These are phyloP conservation scores for Fraxinus nigra DNA, from an alignment of 305 asterid species.

Conservation along the genomic window DNA sequence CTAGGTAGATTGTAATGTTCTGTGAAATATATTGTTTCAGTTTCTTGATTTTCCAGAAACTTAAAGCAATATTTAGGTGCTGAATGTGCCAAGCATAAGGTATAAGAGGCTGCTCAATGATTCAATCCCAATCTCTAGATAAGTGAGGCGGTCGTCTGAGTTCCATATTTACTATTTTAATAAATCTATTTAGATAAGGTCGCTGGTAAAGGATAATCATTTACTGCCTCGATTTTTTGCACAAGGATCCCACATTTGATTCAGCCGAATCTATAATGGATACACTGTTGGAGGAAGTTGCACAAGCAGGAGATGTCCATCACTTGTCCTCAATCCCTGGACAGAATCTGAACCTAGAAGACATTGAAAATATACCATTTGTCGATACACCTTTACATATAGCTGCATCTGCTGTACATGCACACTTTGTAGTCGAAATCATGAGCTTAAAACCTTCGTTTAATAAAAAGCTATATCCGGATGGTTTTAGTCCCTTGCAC, in stretches of 20 bases:
- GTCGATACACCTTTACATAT: constrained; percentile 24
- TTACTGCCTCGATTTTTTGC: too few species aligned
- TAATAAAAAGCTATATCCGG: constrained; percentile 18
- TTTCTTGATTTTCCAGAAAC: too few species aligned
- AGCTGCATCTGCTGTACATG: constrained; percentile 21
- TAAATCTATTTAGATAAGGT: too few species aligned
- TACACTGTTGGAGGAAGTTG: not conserved
- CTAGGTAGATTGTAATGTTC: not conserved
- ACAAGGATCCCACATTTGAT: too few species aligned
- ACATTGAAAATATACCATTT: constrained; percentile 3
- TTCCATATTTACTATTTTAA: too few species aligned
- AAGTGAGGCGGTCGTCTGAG: not conserved
- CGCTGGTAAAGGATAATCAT: too few species aligned
- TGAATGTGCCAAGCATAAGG: too few species aligned
- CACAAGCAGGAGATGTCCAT: not conserved
- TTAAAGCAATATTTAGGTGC: too few species aligned
- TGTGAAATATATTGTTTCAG: too few species aligned
- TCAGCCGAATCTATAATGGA: not conserved
- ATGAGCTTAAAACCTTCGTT: constrained; percentile 25
- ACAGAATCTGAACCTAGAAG: constrained; percentile 6
- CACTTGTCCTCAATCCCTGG: not conserved
- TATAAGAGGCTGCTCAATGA: too few species aligned
- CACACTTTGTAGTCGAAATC: constrained; percentile 21
- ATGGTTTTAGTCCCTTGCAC: constrained; percentile 34
- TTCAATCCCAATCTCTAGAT: too few species aligned